A percentile compares a stretch with the other conserved stretches of the same genome.
Evolutionary conservation across 2,329 filamentous ascomycete genomes (phyloP).

Genomic region (Trichoderma hamatum): DNA sequence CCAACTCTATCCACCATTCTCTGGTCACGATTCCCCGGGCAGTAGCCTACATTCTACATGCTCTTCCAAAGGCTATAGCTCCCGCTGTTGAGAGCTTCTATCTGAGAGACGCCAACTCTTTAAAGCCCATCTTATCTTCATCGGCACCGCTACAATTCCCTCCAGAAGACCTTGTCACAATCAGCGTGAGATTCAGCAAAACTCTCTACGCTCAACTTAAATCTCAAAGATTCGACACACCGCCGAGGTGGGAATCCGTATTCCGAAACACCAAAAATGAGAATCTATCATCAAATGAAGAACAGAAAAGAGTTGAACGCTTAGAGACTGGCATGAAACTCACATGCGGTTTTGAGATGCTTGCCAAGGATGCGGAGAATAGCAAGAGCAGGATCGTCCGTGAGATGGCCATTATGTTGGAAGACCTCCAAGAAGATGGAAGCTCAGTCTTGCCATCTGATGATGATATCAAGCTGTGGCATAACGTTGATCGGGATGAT

Average conservation of each 20-base stretch:
- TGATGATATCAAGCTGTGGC: constrained; percentile 73
- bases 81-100: constrained; percentile 92
- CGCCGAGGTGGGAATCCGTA: constrained; percentile 52
- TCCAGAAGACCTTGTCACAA: constrained; percentile 76
- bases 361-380: constrained; percentile 68
- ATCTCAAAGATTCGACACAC: constrained; percentile 78
- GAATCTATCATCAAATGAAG: constrained; percentile 24
- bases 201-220: constrained; percentile 89
- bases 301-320: constrained; percentile 35
- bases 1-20: constrained; percentile 74
- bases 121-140: constrained; percentile 67
- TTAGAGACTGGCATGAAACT: constrained; percentile 85
- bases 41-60: constrained; percentile 76
- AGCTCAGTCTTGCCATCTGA: constrained; percentile 68
- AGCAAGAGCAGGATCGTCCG: constrained; percentile 69
- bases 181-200: constrained; percentile 82
- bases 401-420: constrained; percentile 75
- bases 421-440: constrained; percentile 75
- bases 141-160: constrained; percentile 64
- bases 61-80: constrained; percentile 74
- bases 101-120: constrained; percentile 76
- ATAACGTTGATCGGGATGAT: constrained; percentile 64
- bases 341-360: constrained; percentile 87
- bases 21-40: constrained; percentile 76
- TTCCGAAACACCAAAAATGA: constrained; percentile 32